phyloP scores from a whole-genome alignment of 495 filamentous ascomycete genomes.

The Chlorociboria aeruginascens region DNA sequence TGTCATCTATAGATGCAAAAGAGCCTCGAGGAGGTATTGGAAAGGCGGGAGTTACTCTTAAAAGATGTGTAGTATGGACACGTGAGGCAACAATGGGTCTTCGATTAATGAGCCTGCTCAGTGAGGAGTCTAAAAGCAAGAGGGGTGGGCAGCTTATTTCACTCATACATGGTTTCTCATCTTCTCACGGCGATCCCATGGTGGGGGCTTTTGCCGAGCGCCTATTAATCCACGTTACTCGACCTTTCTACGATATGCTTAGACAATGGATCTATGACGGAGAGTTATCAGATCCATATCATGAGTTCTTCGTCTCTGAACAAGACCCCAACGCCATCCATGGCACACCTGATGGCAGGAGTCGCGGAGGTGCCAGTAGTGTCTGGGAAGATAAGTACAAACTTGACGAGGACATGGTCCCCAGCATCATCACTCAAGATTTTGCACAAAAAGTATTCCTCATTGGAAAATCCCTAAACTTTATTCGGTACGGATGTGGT shows the following conservation, averaged over 20 bases:
- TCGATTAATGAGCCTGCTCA: slow-evolving; percentile 86
- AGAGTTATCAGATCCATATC: slow-evolving; percentile 88
- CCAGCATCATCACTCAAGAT: slow-evolving; percentile 79
- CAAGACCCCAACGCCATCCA: slow-evolving; percentile 42
- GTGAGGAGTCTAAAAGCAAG: slow-evolving; percentile 75
- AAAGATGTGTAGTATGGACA: slow-evolving; percentile 94
- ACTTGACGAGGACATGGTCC: slow-evolving; percentile 73
- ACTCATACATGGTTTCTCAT: slow-evolving; percentile 83
- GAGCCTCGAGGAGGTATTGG: slow-evolving; percentile 55
- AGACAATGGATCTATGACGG: slow-evolving; percentile 97
- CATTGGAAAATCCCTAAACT: slow-evolving; percentile 96
- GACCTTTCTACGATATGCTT: slow-evolving; percentile 94
- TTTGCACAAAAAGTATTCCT: slow-evolving; percentile 94
- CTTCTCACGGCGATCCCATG: slow-evolving; percentile 90
- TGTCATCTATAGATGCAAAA: slow-evolving; percentile 52
- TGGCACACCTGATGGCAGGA: slow-evolving; percentile 32
- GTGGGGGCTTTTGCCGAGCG: slow-evolving; percentile 91
- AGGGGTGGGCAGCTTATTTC: slow-evolving; percentile 92
- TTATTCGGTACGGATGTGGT: slow-evolving; percentile 88
- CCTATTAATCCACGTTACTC: slow-evolving; percentile 79
- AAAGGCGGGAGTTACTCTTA: slow-evolving; percentile 88
- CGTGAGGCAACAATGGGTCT: slow-evolving; percentile 94
- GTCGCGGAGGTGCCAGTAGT: slow-evolving; percentile 63
- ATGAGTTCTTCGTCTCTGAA: slow-evolving; percentile 91
- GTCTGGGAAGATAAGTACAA: slow-evolving; percentile 99